Evolutionary conservation across 2,329 filamentous ascomycete species (phyloP).

Genomic region (Zasmidium citrigriseum): DNA sequence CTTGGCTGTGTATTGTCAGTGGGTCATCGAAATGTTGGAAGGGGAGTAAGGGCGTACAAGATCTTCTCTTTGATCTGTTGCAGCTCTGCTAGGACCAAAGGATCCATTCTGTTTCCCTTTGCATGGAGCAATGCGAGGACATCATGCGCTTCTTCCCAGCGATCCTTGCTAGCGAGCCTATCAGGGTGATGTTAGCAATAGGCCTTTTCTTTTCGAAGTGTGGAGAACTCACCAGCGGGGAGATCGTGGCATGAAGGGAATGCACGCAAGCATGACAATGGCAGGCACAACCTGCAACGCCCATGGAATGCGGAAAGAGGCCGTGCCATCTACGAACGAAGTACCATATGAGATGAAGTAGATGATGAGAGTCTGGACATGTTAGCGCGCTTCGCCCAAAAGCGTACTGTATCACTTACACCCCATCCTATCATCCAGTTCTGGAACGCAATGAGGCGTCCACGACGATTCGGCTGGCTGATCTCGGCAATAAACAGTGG

Average conservation of each 20-base stretch:
- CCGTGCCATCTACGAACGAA: constrained; percentile 10
- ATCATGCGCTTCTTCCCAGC: constrained; percentile 17
- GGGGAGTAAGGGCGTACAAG: background rate
- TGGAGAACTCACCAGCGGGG: constrained; percentile 7
- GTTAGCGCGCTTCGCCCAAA: background rate
- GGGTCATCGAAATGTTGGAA: background rate
- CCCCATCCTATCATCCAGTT: constrained; percentile 17
- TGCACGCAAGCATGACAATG: constrained; percentile 11
- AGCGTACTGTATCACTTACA: background rate
- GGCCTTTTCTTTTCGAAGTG: background rate
- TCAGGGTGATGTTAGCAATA: no score
- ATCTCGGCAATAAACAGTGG: constrained; percentile 15
- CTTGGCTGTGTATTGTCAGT: constrained; percentile 1
- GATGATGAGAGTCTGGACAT: constrained; percentile 10
- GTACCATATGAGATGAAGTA: constrained; percentile 15
- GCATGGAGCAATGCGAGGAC: constrained; percentile 9
- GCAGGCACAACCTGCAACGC: constrained; percentile 11
- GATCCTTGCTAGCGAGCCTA: constrained; percentile 13
- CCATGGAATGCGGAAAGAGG: constrained; percentile 15
- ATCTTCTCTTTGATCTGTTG: constrained; percentile 17
- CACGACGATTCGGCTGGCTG: constrained; percentile 12
- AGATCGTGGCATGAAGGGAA: constrained; percentile 12
- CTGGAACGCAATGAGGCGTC: constrained; percentile 14
- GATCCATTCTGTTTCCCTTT: constrained; percentile 5
- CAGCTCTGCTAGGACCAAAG: constrained; percentile 11